Evolutionary conservation across 2,329 filamentous ascomycete genomes (phyloP).

Genomic region (Rhynchosporium graminicola): DNA sequence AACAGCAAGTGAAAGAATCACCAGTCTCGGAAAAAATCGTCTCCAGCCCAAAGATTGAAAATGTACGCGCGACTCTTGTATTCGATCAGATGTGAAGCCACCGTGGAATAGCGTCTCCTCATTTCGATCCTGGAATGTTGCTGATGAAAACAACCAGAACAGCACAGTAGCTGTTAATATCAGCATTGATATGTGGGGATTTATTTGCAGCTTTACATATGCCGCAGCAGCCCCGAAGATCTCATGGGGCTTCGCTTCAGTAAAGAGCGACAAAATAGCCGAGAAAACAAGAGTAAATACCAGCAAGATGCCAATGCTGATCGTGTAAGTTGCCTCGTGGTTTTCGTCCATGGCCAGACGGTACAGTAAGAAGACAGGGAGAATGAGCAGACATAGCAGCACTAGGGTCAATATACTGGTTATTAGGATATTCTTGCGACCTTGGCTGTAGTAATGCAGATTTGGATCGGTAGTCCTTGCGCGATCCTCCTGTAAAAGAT

Average conservation of each 20-base stretch:
- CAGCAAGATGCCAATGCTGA: constrained; percentile 29
- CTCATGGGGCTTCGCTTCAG: constrained; percentile 34
- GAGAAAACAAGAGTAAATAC: constrained; percentile 33
- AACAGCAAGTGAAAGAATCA: too few relatives aligned
- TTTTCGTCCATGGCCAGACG: constrained; percentile 6
- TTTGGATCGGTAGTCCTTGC: constrained; percentile 15
- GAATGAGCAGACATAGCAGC: constrained; percentile 20
- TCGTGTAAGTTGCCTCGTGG: constrained; percentile 9
- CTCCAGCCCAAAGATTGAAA: too few relatives aligned
- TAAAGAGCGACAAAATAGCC: constrained; percentile 29
- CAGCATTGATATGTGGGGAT: too few relatives aligned
- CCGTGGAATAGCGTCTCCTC: too few relatives aligned
- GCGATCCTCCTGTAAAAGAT: not conserved
- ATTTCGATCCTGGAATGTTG: too few relatives aligned
- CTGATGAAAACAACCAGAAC: too few relatives aligned
- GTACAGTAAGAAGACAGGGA: constrained; percentile 29
- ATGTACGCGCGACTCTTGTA: too few relatives aligned
- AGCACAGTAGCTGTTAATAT: too few relatives aligned
- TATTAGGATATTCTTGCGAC: constrained; percentile 19
- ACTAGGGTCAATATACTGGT: constrained; percentile 24
- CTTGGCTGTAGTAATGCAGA: constrained; percentile 14
- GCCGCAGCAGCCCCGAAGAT: constrained; percentile 35
- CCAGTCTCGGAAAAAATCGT: too few relatives aligned
- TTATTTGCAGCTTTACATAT: constrained; percentile 23
- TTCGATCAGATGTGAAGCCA: too few relatives aligned